Percentiles rank a stretch among this genome's conserved stretches.
phyloP scores from a whole-genome alignment of 2,329 filamentous ascomycete genomes.

The Lasiodiplodia sp. region DNA sequence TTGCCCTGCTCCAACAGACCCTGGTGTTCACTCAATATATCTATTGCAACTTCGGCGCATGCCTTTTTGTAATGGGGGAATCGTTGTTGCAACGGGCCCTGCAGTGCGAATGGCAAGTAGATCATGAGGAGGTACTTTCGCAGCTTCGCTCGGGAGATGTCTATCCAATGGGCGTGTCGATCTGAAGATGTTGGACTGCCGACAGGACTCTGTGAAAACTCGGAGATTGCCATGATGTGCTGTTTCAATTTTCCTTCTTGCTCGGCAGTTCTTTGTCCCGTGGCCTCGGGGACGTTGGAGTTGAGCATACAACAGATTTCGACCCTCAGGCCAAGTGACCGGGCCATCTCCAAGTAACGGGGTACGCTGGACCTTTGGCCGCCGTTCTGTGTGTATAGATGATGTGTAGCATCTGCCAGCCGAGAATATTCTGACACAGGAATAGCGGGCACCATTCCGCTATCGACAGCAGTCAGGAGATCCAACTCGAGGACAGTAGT shows the following conservation, averaged over 20 bases:
- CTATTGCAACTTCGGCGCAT: constrained; percentile 10
- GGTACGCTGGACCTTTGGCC: neutral
- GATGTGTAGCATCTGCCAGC: neutral
- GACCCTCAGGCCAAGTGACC: constrained; percentile 7
- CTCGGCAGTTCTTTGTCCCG: constrained; percentile 1
- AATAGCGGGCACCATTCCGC: constrained; percentile 31
- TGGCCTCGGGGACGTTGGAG: neutral
- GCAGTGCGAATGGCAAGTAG: constrained; percentile 7
- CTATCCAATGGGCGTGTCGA: neutral
- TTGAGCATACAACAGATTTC: constrained; percentile 25
- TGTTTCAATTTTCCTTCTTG: constrained; percentile 14
- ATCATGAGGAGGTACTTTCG: constrained; percentile 21
- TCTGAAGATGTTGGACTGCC: neutral
- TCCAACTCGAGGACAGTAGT: constrained; percentile 53
- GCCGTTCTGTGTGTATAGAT: neutral
- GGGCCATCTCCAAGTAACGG: neutral
- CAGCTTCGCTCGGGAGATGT: constrained; percentile 1
- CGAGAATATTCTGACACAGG: neutral
- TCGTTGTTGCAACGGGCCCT: neutral
- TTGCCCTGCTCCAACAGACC: neutral
- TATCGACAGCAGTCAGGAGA: constrained; percentile 39
- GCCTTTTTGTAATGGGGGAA: constrained; percentile 19
- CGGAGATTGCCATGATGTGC: neutral
- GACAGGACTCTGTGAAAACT: neutral
- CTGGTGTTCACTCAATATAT: constrained; percentile 5